Evolutionary conservation across 345 rosid genomes (phyloP).

Genomic region (Citrus medica): DNA sequence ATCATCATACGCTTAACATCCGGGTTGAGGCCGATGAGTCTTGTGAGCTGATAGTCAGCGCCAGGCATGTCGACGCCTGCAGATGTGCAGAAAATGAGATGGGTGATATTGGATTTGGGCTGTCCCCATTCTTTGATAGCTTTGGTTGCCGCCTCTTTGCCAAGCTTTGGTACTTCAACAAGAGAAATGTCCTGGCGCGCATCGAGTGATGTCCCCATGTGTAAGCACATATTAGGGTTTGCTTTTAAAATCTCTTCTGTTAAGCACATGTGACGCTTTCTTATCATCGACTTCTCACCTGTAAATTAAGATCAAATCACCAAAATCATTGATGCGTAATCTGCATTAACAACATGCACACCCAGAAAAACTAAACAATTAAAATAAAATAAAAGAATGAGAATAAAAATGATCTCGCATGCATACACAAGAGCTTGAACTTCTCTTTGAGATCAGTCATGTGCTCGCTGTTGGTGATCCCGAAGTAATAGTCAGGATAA

Average conservation of each 20-base stretch:
- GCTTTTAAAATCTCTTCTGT: neutral
- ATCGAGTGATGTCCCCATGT: neutral
- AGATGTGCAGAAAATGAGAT: neutral
- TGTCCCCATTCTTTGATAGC: neutral
- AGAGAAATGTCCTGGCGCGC: neutral
- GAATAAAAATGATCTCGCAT: no score
- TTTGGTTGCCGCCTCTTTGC: neutral
- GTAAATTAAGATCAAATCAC: no score
- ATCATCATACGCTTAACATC: neutral
- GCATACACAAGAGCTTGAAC: conserved; percentile 47
- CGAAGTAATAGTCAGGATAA: conserved; percentile 45
- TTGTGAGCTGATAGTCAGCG: neutral
- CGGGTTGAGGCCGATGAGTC: neutral
- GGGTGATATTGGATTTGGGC: neutral
- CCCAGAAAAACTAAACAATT: no score
- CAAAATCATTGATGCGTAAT: neutral
- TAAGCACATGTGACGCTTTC: neutral
- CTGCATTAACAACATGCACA: neutral
- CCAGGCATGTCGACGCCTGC: neutral
- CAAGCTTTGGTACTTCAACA: neutral
- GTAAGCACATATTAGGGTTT: neutral
- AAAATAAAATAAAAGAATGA: no score
- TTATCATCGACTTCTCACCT: neutral
- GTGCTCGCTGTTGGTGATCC: conserved; percentile 52
- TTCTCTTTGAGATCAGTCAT: conserved; percentile 43